Percentiles rank a stretch among this genome's conserved stretches.
phyloP scores from a whole-genome alignment of 805 yeast species.

The Suhomyces sp. region DNA sequence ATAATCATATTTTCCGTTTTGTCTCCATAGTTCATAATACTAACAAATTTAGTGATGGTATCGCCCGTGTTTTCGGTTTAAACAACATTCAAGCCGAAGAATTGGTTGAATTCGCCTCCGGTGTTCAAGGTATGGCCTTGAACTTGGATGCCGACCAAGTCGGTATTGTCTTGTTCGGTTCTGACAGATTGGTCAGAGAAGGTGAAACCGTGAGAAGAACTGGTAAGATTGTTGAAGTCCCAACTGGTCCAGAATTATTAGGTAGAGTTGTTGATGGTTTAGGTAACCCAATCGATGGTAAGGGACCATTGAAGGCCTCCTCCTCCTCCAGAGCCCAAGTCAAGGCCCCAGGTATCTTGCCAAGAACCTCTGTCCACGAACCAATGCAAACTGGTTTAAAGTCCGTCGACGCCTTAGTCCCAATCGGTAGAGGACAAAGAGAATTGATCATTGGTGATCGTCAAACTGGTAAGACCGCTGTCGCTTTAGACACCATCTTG shows the following conservation, averaged over 20 bases:
- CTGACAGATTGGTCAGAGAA: slow-evolving; percentile 97
- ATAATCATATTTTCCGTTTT: slow-evolving; percentile 5
- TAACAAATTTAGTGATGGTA: slow-evolving; percentile 85
- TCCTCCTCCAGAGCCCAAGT: slow-evolving; percentile 93
- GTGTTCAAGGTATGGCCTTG: slow-evolving; percentile 99
- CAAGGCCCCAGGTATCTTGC: slow-evolving; percentile 99
- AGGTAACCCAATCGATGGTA: slow-evolving; percentile 99
- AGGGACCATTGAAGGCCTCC: slow-evolving; percentile 92
- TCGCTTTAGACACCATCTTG: slow-evolving; percentile 96
- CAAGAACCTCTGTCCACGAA: slow-evolving; percentile 97
- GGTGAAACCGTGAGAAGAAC: slow-evolving; percentile 99
- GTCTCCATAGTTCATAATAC: slow-evolving; percentile 24
- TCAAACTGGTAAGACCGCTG: slow-evolving; percentile 99
- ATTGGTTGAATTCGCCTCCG: slow-evolving; percentile 97
- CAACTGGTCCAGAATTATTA: slow-evolving; percentile 95
- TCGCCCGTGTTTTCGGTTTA: slow-evolving; percentile 99
- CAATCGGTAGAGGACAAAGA: slow-evolving; percentile 99
- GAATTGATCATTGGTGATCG: slow-evolving; percentile 99
- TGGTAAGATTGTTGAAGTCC: slow-evolving; percentile 98
- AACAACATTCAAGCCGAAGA: slow-evolving; percentile 99
- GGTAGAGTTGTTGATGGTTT: slow-evolving; percentile 99
- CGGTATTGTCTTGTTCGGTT: slow-evolving; percentile 99
- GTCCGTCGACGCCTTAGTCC: slow-evolving; percentile 98
- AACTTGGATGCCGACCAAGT: slow-evolving; percentile 99
- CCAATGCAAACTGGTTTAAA: slow-evolving; percentile 99